Base-by-base conservation (phyloP, 306 rosid species). In the Arachis stenosperma region DNA sequence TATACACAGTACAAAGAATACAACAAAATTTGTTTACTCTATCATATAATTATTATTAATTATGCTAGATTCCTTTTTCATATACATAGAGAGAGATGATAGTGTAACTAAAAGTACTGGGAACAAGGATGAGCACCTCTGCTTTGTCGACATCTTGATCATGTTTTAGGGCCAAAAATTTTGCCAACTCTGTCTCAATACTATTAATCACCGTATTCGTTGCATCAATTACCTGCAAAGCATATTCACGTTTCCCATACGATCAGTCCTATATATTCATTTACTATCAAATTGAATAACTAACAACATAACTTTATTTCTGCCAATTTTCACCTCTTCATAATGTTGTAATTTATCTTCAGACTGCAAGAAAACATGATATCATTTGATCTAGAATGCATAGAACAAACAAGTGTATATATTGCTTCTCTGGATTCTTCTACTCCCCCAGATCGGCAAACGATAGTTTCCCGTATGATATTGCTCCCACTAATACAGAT, bases 111-210 rank as follows among this genome's bases (percentile, higher is more conserved):
- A 37, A 68, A 54, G 77, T 13, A 72, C 50, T 13, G 37, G 74
- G 29, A 61, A 72, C 59, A 58, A 60, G n/a, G 51, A 50, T 76
- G 65, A 48, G 74, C 9, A 94, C 97, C 92, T 94, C 96, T 39
- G 84, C 85, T 54, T 89, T 96, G 71, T 91, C 98, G 50, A 89
- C 98, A 50, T 88, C 98, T 0, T 88, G 87, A 61, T 94, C 92
- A 83, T 64, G 76, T 86, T 80, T 94, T 36, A 89, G 75, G 2
- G 96, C 85, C 57, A 89, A 81, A 53, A 0, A 69, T 66, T 85
- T 88, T 37, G 84, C 87, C 40, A 94, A 75, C 17, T 94, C 97
- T 85, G 44, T 89, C 79, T 91, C 92, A 72, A 91, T 79, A 74
- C 98, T 94, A 50, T 82, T 82, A 55, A 88, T 67, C 71, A 94